These are phyloP conservation scores for Bryoglossum gracile DNA, from an alignment of 495 filamentous ascomycete species.

Conservation along the genomic window DNA sequence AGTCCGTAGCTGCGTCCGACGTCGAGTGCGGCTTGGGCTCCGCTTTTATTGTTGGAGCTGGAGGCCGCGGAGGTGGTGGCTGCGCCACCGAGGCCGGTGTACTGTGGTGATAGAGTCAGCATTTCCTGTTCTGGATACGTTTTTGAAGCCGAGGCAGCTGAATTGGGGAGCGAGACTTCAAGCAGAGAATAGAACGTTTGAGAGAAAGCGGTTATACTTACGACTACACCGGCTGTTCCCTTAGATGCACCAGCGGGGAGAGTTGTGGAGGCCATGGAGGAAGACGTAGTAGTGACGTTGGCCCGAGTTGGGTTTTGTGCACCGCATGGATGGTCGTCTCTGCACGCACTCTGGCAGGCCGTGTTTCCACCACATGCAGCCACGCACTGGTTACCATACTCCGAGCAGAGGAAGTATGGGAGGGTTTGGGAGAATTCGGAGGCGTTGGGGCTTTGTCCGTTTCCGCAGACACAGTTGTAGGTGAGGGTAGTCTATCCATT, in stretches of 20 bases:
- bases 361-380: constrained; percentile 49
- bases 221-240: constrained; percentile 28
- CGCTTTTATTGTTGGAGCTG: constrained; percentile 28
- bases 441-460: constrained; percentile 64
- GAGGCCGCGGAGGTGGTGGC: constrained; percentile 25
- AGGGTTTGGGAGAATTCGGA: constrained; percentile 80
- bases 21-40: constrained; percentile 36
- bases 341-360: constrained; percentile 56
- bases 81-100: constrained; percentile 43
- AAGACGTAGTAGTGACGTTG: constrained; percentile 50
- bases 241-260: constrained; percentile 30
- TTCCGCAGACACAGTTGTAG: constrained; percentile 71
- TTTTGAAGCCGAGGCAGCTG: too few species aligned
- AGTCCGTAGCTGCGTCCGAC: constrained; percentile 54
- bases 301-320: constrained; percentile 58
- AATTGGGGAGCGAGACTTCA: too few species aligned
- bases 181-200: too few species aligned
- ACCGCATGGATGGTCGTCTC: constrained; percentile 69
- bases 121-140: too few species aligned
- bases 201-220: too few species aligned
- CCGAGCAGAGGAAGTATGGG: constrained; percentile 75
- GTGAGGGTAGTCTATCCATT: constrained; percentile 49
- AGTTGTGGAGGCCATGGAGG: constrained; percentile 34
- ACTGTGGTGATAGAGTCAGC: too few species aligned
- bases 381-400: constrained; percentile 66